phyloP scores from a whole-genome alignment of 2,329 filamentous ascomycete genomes.

The Elsinoe batatas region DNA sequence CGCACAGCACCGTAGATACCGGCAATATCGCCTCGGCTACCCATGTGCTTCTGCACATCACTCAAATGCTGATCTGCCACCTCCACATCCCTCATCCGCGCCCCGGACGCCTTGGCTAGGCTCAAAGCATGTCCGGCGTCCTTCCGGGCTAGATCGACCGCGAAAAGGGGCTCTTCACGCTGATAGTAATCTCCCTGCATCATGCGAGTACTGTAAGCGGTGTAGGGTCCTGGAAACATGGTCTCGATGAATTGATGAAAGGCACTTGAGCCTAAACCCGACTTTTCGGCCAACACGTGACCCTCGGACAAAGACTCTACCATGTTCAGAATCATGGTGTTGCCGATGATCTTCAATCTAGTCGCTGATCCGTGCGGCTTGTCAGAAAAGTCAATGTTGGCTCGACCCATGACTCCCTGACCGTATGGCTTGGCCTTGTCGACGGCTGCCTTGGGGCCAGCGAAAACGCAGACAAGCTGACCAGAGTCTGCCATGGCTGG shows the following conservation, averaged over 20 bases:
- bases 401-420: conserved; percentile 59
- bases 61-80: conserved; percentile 59
- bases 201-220: conserved; percentile 68
- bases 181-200: conserved; percentile 64
- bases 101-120: conserved; percentile 54
- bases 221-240: conserved; percentile 67
- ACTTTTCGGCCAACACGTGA: conserved; percentile 69
- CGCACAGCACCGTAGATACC: conserved; percentile 74
- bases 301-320: conserved; percentile 70
- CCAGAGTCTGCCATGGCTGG: conserved; percentile 62
- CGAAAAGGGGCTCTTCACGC: conserved; percentile 69
- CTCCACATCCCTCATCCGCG: conserved; percentile 54
- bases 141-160: conserved; percentile 72
- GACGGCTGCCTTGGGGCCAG: conserved; percentile 52
- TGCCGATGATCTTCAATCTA: conserved; percentile 72
- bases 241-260: conserved; percentile 62
- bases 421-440: conserved; percentile 60
- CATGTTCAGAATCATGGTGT: conserved; percentile 78
- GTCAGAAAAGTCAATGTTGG: conserved; percentile 59
- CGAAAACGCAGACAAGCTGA: conserved; percentile 61
- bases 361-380: conserved; percentile 60
- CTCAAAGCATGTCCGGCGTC: conserved; percentile 65
- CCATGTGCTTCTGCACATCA: conserved; percentile 58
- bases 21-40: conserved; percentile 66
- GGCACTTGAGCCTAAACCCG: conserved; percentile 59